Percentiles rank a stretch among this genome's conserved stretches.
Evolutionary conservation across 2,329 filamentous ascomycete genomes (phyloP).

Genomic region (Cryphonectria nitschkei): DNA sequence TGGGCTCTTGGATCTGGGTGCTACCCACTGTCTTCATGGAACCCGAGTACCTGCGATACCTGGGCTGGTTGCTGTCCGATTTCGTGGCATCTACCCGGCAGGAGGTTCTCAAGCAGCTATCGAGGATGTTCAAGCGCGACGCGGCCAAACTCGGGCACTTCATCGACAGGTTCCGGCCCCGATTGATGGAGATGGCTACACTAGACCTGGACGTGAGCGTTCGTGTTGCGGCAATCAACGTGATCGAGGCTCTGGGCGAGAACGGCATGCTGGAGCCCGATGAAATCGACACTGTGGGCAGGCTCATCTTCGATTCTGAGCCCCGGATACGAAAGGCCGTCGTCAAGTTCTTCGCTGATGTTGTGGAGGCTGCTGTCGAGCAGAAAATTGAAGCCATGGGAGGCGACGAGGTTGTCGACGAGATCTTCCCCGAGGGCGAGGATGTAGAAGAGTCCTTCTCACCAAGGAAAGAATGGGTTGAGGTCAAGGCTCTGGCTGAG

Average conservation of each 20-base stretch:
- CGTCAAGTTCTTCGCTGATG: conserved; percentile 86
- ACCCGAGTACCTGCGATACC: conserved; percentile 85
- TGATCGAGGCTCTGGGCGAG: conserved; percentile 81
- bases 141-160: conserved; percentile 87
- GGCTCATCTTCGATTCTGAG: conserved; percentile 87
- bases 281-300: conserved; percentile 87
- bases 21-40: conserved; percentile 90
- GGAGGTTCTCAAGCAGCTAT: conserved; percentile 86
- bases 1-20: conserved; percentile 86
- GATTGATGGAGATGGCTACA: conserved; percentile 91
- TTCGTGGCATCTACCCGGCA: conserved; percentile 71
- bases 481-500: conserved; percentile 87
- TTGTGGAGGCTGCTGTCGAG: conserved; percentile 80
- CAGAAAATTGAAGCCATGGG: conserved; percentile 82
- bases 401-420: conserved; percentile 75
- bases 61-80: conserved; percentile 95
- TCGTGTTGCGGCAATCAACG: conserved; percentile 76
- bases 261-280: conserved; percentile 86
- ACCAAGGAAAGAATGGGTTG: conserved; percentile 83
- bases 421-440: conserved; percentile 71
- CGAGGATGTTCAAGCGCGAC: conserved; percentile 77
- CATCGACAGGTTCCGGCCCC: conserved; percentile 85
- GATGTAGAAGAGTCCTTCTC: conserved; percentile 72
- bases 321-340: conserved; percentile 84
- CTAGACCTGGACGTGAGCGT: conserved; percentile 82